A percentile compares a stretch with the other conserved stretches of the same genome.
Conservation (phyloP, 2,329 filamentous ascomycete genomes). For the Epichloe brachyelytri region DNA sequence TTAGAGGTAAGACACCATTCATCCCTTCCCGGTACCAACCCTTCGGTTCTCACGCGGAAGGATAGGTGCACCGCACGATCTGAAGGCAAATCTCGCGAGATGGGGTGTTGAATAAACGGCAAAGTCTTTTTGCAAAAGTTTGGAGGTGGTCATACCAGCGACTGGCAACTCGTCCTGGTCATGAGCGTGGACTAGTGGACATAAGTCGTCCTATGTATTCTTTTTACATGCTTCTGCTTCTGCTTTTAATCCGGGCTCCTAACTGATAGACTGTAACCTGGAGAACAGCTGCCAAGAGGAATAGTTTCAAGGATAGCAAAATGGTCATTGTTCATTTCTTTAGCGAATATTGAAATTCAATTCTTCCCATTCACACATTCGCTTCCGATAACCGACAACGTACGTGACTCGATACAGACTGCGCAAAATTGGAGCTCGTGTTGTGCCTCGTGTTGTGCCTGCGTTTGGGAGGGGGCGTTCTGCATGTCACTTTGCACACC, state of each 20-base stretch:
- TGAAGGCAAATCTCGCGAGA: slow-evolving; percentile 4
- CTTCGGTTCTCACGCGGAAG: slow-evolving; percentile 3
- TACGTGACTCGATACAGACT: too few relatives aligned
- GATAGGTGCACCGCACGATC: slow-evolving; percentile 3
- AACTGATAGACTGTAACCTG: not conserved
- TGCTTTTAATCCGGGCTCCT: not conserved
- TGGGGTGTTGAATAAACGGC: slow-evolving; percentile 1
- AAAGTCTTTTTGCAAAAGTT: not conserved
- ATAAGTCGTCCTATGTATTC: not conserved
- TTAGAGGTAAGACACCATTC: slow-evolving; percentile 14
- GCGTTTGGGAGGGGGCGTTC: too few relatives aligned
- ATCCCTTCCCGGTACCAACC: not conserved
- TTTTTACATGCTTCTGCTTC: not conserved
- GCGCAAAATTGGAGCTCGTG: too few relatives aligned
- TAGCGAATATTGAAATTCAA: not conserved
- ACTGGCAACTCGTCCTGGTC: not conserved
- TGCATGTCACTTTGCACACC: too few relatives aligned
- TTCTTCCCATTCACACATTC: too few relatives aligned
- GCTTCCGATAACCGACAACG: too few relatives aligned
- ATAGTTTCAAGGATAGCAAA: not conserved
- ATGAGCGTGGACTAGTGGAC: not conserved
- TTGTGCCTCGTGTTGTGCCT: too few relatives aligned
- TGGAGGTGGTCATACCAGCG: not conserved
- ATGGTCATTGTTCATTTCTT: not conserved
- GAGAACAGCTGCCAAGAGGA: not conserved